Base-by-base conservation (phyloP, 2,329 filamentous ascomycete genomes). In the Fusarium illudens region DNA sequence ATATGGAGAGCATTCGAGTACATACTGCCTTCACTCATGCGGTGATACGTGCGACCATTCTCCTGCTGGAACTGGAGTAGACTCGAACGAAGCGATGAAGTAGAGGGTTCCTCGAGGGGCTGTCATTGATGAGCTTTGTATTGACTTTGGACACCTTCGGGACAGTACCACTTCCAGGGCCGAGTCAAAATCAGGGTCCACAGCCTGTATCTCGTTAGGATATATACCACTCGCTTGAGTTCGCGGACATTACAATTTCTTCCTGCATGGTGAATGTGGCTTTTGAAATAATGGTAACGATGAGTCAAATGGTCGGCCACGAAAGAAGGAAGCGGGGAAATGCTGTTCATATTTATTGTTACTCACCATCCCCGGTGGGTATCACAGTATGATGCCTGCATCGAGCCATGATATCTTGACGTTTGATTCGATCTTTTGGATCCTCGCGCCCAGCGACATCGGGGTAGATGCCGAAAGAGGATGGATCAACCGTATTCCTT, bases 21-120 rank as follows among this genome's bases (percentile, higher is more conserved):
- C 64, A 50, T 2, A 67, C 64, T 67, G 12, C 64, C 64, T 63
- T 63, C 63, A 4, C 64, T 67, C 6, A 67, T 12, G n/a, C 30
- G 54, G 12, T 67, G 64, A 17, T 67, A 67, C 0, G 63, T 67
- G 5, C 64, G 64, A 5, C 64, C 64, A 34, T 67, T 67, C 13
- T 67, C 64, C 8, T 67, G 58, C 1, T 53, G 34, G 13, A 67
- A 67, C 4, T 66, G 58, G 0, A 67, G 39, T 5, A 67, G 22
- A 29, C 64, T 67, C 0, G 64, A 67, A 15, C 63, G 58, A 4
- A 67, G 53, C 2, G 64, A 67, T 5, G 60, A 48, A 11, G 53
- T 66, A 4, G 59, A 59, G 4, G 64, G 64, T 1, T 66, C 64
- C 12, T 66, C 63, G 0, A 67, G 27, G 8, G 63, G 53, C 64